phyloP scores from a whole-genome alignment of 2,329 filamentous ascomycete species.

The Ophiostoma sp. region DNA sequence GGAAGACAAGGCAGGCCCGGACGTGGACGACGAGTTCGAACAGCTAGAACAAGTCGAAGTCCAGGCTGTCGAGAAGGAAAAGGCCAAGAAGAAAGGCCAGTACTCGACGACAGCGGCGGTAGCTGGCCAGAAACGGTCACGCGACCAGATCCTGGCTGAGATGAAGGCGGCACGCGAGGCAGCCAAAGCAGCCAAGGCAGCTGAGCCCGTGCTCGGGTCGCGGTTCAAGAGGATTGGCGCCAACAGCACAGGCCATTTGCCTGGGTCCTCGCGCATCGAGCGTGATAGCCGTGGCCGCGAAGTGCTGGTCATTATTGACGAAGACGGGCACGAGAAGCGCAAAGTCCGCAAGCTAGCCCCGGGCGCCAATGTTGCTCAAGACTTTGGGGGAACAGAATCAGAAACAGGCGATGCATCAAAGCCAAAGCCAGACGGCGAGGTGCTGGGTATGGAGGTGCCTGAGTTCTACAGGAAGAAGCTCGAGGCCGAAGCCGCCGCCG shows the following conservation, averaged over 20 bases:
- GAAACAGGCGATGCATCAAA: slow-evolving; percentile 31
- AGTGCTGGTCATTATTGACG: slow-evolving; percentile 60
- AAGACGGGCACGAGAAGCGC: slow-evolving; percentile 60
- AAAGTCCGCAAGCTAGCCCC: slow-evolving; percentile 49
- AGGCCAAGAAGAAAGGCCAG: slow-evolving; percentile 55
- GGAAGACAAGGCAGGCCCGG: slow-evolving; percentile 33
- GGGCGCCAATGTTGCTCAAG: slow-evolving; percentile 15
- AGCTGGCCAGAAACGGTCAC: slow-evolving; percentile 55
- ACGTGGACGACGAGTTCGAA: slow-evolving; percentile 64
- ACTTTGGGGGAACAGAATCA: slow-evolving; percentile 33
- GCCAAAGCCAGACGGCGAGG: slow-evolving; percentile 45
- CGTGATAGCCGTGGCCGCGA: slow-evolving; percentile 56
- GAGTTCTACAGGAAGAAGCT: slow-evolving; percentile 50
- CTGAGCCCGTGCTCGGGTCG: slow-evolving; percentile 49
- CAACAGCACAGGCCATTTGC: slow-evolving; percentile 29
- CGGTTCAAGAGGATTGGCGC: slow-evolving; percentile 62
- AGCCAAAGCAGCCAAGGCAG: slow-evolving; percentile 52
- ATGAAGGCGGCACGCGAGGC: slow-evolving; percentile 58
- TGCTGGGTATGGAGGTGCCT: slow-evolving; percentile 61
- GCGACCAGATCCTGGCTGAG: slow-evolving; percentile 62
- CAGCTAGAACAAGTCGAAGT: slow-evolving; percentile 52
- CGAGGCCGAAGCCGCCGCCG: slow-evolving; percentile 40
- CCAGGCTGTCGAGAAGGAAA: slow-evolving; percentile 47
- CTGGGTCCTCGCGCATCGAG: slow-evolving; percentile 48
- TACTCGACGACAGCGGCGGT: slow-evolving; percentile 49